Percentiles rank a stretch among this genome's conserved stretches.
Evolutionary conservation across 768 basidiomycete species (phyloP).

Genomic region (Mycena filopes): DNA sequence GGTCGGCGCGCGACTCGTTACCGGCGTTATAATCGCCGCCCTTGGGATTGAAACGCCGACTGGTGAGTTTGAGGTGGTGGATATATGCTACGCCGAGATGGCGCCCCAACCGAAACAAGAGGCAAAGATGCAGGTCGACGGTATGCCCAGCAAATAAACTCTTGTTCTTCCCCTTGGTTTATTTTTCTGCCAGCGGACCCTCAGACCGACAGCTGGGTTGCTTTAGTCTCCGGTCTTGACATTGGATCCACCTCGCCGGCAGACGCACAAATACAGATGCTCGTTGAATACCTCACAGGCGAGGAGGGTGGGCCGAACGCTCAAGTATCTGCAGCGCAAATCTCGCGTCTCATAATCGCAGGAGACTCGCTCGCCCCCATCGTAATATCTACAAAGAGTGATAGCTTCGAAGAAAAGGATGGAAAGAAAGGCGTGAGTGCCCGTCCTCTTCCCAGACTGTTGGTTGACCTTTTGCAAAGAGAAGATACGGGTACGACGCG

Average conservation of each 20-base stretch:
- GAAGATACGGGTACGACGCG: conserved; percentile 73
- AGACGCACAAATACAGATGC: conserved; percentile 82
- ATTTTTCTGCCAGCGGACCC: conserved; percentile 16
- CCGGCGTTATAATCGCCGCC: conserved; percentile 90
- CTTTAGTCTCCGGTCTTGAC: conserved; percentile 85
- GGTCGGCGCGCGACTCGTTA: conserved; percentile 73
- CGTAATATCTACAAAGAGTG: conserved; percentile 43
- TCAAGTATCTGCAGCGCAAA: conserved; percentile 70
- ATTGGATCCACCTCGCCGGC: conserved; percentile 71
- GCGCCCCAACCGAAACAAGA: conserved; percentile 66
- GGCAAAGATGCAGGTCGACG: conserved; percentile 77
- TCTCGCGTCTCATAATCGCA: conserved; percentile 88
- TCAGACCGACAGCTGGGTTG: conserved; percentile 79
- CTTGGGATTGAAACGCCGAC: conserved; percentile 89
- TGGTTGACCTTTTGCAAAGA: conserved; percentile 50
- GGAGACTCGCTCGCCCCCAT: conserved; percentile 86
- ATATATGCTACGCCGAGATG: conserved; percentile 86
- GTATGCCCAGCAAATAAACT: conserved; percentile 52
- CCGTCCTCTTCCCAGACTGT: conserved; percentile 1
- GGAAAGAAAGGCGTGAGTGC: conserved; percentile 68
- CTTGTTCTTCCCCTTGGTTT: conserved; percentile 11
- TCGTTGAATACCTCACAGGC: conserved; percentile 90
- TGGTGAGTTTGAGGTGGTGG: conserved; percentile 95
- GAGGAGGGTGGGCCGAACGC: conserved; percentile 81
- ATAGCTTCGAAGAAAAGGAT: conserved; percentile 44